These are phyloP conservation scores for Cladobotryum protrusum DNA, from an alignment of 2,329 filamentous ascomycete genomes.

Conservation along the genomic window DNA sequence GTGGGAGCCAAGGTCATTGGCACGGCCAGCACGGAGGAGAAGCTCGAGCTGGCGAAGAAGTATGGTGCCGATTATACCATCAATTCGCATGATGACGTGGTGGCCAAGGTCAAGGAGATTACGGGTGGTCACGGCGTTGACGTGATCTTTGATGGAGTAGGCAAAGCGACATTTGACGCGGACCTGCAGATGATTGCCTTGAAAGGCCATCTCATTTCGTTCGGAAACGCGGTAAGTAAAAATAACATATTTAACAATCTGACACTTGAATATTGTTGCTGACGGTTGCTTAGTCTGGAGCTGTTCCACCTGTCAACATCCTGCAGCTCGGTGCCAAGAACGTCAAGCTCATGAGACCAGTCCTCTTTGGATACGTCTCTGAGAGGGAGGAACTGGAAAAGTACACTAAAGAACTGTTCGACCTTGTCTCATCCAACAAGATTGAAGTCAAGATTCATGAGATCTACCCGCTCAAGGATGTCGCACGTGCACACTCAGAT, in stretches of 20 bases:
- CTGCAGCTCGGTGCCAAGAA: conserved; percentile 65
- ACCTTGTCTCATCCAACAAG: conserved; percentile 61
- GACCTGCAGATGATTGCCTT: conserved; percentile 66
- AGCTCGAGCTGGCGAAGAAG: conserved; percentile 61
- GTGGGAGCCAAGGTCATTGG: conserved; percentile 75
- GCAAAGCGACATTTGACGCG: conserved; percentile 75
- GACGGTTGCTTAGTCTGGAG: conserved; percentile 45
- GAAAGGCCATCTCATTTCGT: conserved; percentile 72
- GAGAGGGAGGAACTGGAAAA: conserved; percentile 64
- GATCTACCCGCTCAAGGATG: conserved; percentile 68
- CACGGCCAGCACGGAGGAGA: conserved; percentile 67
- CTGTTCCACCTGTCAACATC: conserved; percentile 61
- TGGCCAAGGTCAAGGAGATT: conserved; percentile 56
- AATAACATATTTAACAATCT: not conserved
- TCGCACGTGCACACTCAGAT: conserved; percentile 66
- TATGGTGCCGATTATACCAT: conserved; percentile 68
- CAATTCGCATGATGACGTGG: conserved; percentile 59
- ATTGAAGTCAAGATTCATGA: conserved; percentile 70
- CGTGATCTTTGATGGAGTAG: conserved; percentile 81
- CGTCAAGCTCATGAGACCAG: conserved; percentile 67
- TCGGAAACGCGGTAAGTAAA: conserved; percentile 66
- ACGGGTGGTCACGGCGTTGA: conserved; percentile 67
- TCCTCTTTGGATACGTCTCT: conserved; percentile 62
- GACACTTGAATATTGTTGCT: not conserved
- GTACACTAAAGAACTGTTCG: conserved; percentile 68